phyloP scores from a whole-genome alignment of 805 yeast species.

The Diddensiella caesifluorescens region DNA sequence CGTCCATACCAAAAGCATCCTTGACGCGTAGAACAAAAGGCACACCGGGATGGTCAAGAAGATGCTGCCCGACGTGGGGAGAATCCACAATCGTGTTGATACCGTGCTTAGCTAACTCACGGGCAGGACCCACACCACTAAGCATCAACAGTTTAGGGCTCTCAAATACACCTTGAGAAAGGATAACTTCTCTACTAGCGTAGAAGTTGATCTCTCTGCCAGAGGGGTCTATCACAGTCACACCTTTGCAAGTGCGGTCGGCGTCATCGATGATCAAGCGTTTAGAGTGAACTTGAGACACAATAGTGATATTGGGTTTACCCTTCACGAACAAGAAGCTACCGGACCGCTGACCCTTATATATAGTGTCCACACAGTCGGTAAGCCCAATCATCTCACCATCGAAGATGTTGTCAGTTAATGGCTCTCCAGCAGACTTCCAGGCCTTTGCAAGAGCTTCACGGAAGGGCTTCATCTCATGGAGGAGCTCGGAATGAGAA shows the following conservation, averaged over 20 bases:
- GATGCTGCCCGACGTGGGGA: conserved; percentile 33
- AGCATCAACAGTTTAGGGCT: conserved; percentile 33
- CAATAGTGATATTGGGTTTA: conserved; percentile 28
- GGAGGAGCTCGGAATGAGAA: conserved; percentile 25
- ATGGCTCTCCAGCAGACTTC: conserved; percentile 22
- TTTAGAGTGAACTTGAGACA: conserved; percentile 29
- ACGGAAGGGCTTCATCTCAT: conserved; percentile 21
- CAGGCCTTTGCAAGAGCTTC: conserved; percentile 17
- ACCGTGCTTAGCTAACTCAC: conserved; percentile 28
- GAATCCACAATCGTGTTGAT: conserved; percentile 28
- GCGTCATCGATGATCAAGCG: conserved; percentile 24
- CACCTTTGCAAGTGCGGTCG: conserved; percentile 23
- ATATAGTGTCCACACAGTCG: conserved; percentile 26
- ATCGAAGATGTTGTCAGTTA: conserved; percentile 25
- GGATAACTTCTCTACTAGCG: conserved; percentile 28
- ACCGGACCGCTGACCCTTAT: conserved; percentile 26
- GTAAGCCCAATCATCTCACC: conserved; percentile 23
- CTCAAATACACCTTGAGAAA: conserved; percentile 32
- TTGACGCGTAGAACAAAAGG: conserved; percentile 27
- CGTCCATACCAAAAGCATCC: conserved; percentile 26
- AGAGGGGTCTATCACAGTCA: conserved; percentile 23
- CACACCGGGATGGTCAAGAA: conserved; percentile 33
- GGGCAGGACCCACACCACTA: conserved; percentile 32
- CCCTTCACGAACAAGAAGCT: conserved; percentile 20
- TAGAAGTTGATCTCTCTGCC: conserved; percentile 26